Base-by-base conservation (phyloP, 352 stramenopile genomes). In the Proteromonas lacertae region DNA sequence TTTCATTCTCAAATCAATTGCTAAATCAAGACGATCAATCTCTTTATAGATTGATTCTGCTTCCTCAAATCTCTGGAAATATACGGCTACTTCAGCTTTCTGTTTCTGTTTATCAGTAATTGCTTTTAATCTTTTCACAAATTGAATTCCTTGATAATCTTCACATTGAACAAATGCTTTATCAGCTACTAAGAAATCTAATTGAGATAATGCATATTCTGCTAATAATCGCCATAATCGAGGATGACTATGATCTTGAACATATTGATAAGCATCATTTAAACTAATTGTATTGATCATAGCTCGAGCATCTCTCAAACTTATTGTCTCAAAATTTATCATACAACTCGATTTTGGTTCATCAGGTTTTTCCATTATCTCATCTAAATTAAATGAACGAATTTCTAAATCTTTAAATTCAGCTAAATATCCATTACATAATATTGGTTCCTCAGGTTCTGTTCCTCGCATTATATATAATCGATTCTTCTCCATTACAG, bases 11-110 rank as follows among this genome's bases (percentile, higher is more conserved):
- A 89, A 49, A 21, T 83, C 66, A 29, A 88, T 76, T 17, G 73
- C 71, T 8, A 90, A 46, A 40, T 89, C 74, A 37, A 80, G 79
- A n/a, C 74, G 63, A 38, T 90, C 74, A 12, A 89, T 88, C 45
- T 86, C 75, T 14, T 66, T 53, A 51, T 87, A 84, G 14, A 84
- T 43, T 19, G 56, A 53, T 43, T 89, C 74, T 0, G 72, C 71
- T 24, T 88, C 71, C 20, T 87, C 73, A 44, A 81, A 84, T 5
- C 73, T 62, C 40, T 83, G 60, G 34, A 83, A 77, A 46, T 76
- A 83, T 2, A 60, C 64, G 8, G 59, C 59, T 23, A 55, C 64
- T 43, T 90, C 70, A 2, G 74, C 74, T 23, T 71, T 66, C 43
- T 83, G 66, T 50, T 86, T 87, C 29, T 74, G 57, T 29, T 64